Conservation (phyloP, 2,329 filamentous ascomycete genomes). For the Chaetoscypha palmicola region DNA sequence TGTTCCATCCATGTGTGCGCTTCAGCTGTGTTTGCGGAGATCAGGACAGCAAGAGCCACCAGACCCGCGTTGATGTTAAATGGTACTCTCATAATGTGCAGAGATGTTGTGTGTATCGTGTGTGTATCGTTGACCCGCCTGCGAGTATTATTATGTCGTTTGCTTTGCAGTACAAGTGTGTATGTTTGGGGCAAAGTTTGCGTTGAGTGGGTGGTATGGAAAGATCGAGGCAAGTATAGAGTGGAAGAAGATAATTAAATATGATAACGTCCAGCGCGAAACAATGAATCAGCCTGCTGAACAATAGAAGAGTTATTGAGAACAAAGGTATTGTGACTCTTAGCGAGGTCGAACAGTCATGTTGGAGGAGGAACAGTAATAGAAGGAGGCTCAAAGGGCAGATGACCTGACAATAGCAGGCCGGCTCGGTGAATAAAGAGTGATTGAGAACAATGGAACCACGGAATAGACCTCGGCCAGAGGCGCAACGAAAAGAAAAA, state of each 20-base stretch:
- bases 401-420: slow-evolving; percentile 13
- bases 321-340: slow-evolving; percentile 18
- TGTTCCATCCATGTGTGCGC: slow-evolving; percentile 83
- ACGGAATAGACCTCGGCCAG: slow-evolving; percentile 5
- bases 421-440: slow-evolving; percentile 10
- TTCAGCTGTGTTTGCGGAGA: slow-evolving; percentile 12
- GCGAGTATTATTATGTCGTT: no score
- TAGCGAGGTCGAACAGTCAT: slow-evolving; percentile 3
- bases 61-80: slow-evolving; percentile 9
- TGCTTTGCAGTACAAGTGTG: no score
- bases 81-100: slow-evolving; percentile 16
- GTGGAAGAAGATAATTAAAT: no score
- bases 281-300: slow-evolving; percentile 16
- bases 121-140: no score
- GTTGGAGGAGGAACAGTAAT: slow-evolving; percentile 8
- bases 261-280: slow-evolving; percentile 23
- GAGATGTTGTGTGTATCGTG: slow-evolving; percentile 16
- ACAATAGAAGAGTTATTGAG: slow-evolving; percentile 12
- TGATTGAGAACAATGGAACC: slow-evolving; percentile 5
- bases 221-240: not conserved
- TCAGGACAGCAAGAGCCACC: slow-evolving; percentile 15
- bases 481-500: slow-evolving; percentile 6
- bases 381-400: slow-evolving; percentile 11
- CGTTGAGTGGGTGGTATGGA: not conserved
- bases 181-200: not conserved